Conservation (phyloP, 106 monocot species). For the Phalaenopsis equestris region DNA sequence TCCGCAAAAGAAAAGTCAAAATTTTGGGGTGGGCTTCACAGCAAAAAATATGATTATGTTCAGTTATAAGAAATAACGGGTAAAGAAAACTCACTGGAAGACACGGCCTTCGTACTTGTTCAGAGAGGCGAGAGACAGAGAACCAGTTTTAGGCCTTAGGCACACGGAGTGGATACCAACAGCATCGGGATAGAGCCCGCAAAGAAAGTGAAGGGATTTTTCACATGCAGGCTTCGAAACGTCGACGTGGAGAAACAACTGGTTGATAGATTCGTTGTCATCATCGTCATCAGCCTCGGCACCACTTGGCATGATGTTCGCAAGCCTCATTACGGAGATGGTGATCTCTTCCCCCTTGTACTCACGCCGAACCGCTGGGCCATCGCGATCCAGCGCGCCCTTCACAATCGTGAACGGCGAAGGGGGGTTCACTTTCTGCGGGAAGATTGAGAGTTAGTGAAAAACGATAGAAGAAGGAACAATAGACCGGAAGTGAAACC, state of each 20-base stretch:
- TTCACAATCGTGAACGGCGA: conserved; percentile 55
- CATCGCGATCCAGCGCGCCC: conserved; percentile 54
- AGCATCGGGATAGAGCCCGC: conserved; percentile 89
- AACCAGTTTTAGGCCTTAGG: conserved; percentile 41
- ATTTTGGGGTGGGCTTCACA: background rate
- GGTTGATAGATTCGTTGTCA: conserved; percentile 52
- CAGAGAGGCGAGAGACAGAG: conserved; percentile 1
- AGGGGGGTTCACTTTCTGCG: conserved; percentile 70
- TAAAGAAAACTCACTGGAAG: conserved; percentile 58
- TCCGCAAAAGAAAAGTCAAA: background rate
- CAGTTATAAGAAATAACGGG: no score
- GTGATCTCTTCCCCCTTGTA: conserved; percentile 68
- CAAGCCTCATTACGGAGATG: conserved; percentile 75
- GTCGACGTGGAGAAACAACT: conserved; percentile 88
- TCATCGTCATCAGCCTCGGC: conserved; percentile 49
- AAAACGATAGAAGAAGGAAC: background rate
- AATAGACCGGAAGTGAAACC: background rate
- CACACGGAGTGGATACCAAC: conserved; percentile 85
- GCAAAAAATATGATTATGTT: background rate
- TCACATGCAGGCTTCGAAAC: conserved; percentile 56
- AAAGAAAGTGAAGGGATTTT: conserved; percentile 72
- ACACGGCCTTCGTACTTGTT: conserved; percentile 54
- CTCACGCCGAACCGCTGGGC: conserved; percentile 52
- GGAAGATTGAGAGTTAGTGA: background rate
- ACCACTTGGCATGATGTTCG: conserved; percentile 48